Conservation (phyloP, 1,284 basidiomycete genomes). For the Cutaneotrichosporon sp. region DNA sequence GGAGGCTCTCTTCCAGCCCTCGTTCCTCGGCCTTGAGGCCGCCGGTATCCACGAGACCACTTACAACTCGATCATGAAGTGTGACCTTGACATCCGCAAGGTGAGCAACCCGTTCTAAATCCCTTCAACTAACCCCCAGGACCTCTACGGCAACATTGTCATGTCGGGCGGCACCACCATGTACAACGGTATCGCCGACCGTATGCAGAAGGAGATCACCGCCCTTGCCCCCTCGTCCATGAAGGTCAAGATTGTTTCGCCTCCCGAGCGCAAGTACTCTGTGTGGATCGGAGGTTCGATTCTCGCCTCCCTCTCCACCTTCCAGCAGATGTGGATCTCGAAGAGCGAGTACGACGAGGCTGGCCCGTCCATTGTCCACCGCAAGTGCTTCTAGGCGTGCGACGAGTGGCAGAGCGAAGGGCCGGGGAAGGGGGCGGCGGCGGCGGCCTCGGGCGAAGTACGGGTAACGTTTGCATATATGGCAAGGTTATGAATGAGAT, state of each 20-base stretch:
- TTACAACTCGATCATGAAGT: slow-evolving; percentile 81
- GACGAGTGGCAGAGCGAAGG: neutral
- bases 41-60: slow-evolving; percentile 95
- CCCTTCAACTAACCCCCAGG: slow-evolving; percentile 9
- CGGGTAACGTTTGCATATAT: too few species aligned
- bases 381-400: slow-evolving; percentile 46
- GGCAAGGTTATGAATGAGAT: too few species aligned
- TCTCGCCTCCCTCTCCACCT: slow-evolving; percentile 89
- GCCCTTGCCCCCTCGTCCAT: slow-evolving; percentile 73
- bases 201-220: slow-evolving; percentile 97
- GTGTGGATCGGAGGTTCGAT: slow-evolving; percentile 99
- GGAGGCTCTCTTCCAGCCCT: slow-evolving; percentile 95
- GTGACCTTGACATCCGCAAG: slow-evolving; percentile 58
- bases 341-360: slow-evolving; percentile 73
- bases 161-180: slow-evolving; percentile 95
- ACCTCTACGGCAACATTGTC: slow-evolving; percentile 60
- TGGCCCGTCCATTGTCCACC: slow-evolving; percentile 60
- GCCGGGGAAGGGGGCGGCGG: too few species aligned
- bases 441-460: too few species aligned
- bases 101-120: neutral
- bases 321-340: slow-evolving; percentile 66
- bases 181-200: slow-evolving; percentile 95
- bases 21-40: slow-evolving; percentile 88
- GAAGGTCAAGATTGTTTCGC: slow-evolving; percentile 71
- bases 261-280: slow-evolving; percentile 80